These are phyloP conservation scores for Diutina ranongensis DNA, from an alignment of 1,139 yeast genomes.

Conservation along the genomic window DNA sequence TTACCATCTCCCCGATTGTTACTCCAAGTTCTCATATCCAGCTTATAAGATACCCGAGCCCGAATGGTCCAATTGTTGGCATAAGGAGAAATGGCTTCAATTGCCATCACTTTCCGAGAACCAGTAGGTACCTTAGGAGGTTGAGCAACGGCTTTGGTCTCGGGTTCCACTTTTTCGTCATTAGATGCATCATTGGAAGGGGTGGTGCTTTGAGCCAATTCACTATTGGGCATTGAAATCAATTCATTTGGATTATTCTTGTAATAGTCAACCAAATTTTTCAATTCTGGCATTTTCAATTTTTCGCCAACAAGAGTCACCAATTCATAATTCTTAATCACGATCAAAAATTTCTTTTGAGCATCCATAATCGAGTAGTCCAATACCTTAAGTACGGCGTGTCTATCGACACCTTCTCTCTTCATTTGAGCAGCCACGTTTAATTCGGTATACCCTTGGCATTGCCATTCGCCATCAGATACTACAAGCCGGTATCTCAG, in stretches of 20 bases:
- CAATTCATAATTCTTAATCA: neutral
- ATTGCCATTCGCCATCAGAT: neutral
- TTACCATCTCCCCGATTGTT: conserved; percentile 85
- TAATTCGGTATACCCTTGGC: neutral
- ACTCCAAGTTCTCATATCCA: conserved; percentile 82
- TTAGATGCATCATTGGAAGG: neutral
- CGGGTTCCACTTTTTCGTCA: no score
- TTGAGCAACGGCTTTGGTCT: no score
- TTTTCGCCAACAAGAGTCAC: neutral
- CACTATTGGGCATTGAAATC: no score
- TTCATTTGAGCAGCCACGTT: neutral
- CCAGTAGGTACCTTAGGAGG: neutral
- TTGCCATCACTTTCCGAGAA: conserved; percentile 38
- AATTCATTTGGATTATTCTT: no score
- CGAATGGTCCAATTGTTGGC: conserved; percentile 86
- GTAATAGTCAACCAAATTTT: no score
- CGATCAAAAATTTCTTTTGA: neutral
- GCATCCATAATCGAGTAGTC: neutral
- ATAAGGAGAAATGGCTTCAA: conserved; percentile 85
- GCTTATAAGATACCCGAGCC: conserved; percentile 81
- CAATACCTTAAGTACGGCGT: neutral
- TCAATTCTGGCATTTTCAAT: neutral
- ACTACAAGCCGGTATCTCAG: neutral
- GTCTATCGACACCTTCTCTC: neutral
- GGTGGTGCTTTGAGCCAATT: no score